Percentiles rank a stretch among this genome's conserved stretches.
phyloP scores from a whole-genome alignment of 768 basidiomycete genomes.

The Dendrothele bispora region DNA sequence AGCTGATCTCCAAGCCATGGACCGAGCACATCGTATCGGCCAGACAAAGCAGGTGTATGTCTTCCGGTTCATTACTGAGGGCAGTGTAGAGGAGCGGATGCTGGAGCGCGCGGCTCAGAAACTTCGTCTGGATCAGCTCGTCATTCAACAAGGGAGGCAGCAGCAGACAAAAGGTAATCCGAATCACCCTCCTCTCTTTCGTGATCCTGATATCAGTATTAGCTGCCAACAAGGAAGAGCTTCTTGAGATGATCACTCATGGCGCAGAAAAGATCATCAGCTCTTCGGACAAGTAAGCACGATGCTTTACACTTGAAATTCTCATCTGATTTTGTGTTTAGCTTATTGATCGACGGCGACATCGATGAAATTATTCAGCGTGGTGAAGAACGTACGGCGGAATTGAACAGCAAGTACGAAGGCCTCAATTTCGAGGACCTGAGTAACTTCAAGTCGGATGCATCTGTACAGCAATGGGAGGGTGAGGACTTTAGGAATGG shows the following conservation, averaged over 20 bases:
- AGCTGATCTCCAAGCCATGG: constrained; percentile 98
- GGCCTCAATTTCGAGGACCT: constrained; percentile 91
- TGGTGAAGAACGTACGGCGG: constrained; percentile 87
- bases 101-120: constrained; percentile 95
- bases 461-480: constrained; percentile 91
- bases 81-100: constrained; percentile 94
- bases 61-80: constrained; percentile 95
- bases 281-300: constrained; percentile 63
- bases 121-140: constrained; percentile 89
- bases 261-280: constrained; percentile 98
- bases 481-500: constrained; percentile 88
- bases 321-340: not conserved
- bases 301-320: not conserved
- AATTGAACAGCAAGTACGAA: constrained; percentile 91
- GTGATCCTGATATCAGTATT: constrained; percentile 5
- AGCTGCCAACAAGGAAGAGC: constrained; percentile 94
- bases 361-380: constrained; percentile 92
- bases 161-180: constrained; percentile 73
- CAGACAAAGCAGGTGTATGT: constrained; percentile 98
- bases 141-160: constrained; percentile 93
- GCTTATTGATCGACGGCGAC: constrained; percentile 75
- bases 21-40: constrained; percentile 94
- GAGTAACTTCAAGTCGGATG: constrained; percentile 95
- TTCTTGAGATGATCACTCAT: constrained; percentile 97
- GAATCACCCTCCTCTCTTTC: not conserved